Percentiles rank a stretch among this genome's conserved stretches.
Evolutionary conservation across 352 stramenopile genomes (phyloP).

Genomic region (Globisporangium paroecandrum): DNA sequence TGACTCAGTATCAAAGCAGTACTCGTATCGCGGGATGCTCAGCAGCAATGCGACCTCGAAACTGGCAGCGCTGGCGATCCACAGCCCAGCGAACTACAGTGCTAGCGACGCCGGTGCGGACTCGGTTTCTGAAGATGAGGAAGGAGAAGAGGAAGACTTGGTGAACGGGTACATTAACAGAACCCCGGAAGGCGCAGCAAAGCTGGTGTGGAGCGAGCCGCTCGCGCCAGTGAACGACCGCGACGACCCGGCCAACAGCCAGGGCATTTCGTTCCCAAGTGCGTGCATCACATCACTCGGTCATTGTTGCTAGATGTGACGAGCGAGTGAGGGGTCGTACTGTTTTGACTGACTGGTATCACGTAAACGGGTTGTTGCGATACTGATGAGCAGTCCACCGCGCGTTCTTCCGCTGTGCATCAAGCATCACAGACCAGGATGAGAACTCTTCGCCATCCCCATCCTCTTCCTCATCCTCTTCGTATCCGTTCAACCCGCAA

Average conservation of each 20-base stretch:
- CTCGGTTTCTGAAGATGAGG: background rate
- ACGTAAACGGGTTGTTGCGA: background rate
- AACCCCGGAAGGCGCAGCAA: background rate
- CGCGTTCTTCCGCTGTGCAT: slow-evolving; percentile 26
- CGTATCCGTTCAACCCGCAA: background rate
- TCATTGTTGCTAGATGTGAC: background rate
- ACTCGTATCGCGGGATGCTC: slow-evolving; percentile 26
- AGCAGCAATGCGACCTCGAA: slow-evolving; percentile 12
- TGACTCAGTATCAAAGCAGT: slow-evolving; percentile 7
- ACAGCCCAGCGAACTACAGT: background rate
- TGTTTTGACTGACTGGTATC: no score
- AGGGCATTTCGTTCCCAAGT: slow-evolving; percentile 60
- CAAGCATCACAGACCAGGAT: slow-evolving; percentile 7
- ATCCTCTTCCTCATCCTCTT: background rate
- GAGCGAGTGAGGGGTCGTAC: no score
- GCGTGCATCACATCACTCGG: slow-evolving; percentile 4
- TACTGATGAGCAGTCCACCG: slow-evolving; percentile 35
- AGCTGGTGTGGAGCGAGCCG: slow-evolving; percentile 47
- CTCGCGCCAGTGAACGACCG: slow-evolving; percentile 32
- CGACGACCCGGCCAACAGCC: slow-evolving; percentile 26
- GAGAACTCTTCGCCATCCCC: slow-evolving; percentile 1
- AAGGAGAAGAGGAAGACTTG: background rate
- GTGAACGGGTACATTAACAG: slow-evolving; percentile 15
- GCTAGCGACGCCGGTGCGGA: background rate
- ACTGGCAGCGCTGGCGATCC: slow-evolving; percentile 10